phyloP scores from a whole-genome alignment of 164 flowering plant genomes.

The Platanus orientalis region DNA sequence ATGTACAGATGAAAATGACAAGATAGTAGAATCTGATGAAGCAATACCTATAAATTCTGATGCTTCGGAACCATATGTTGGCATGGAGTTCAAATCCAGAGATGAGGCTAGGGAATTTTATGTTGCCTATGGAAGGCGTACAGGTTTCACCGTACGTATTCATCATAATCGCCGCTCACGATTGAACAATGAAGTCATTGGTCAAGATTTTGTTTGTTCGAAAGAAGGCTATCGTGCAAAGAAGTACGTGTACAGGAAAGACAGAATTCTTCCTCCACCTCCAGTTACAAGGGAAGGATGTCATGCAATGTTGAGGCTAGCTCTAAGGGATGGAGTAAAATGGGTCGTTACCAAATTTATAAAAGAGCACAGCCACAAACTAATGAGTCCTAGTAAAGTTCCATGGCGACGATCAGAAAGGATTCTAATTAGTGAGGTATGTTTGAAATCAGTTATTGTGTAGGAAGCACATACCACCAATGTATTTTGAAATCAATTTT shows the following conservation, averaged over 20 bases:
- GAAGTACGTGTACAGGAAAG: constrained; percentile 36
- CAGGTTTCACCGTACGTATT: constrained; percentile 39
- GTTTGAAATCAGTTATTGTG: constrained; percentile 1
- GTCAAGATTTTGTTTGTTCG: constrained; percentile 54
- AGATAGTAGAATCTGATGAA: constrained; percentile 7
- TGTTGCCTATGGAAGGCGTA: constrained; percentile 38
- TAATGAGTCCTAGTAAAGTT: constrained; percentile 37
- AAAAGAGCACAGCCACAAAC: constrained; percentile 36
- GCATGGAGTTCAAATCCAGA: constrained; percentile 46
- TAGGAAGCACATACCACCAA: no score
- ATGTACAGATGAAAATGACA: constrained; percentile 17
- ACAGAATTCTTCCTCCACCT: constrained; percentile 50
- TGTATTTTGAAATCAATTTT: no score
- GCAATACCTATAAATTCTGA: constrained; percentile 7
- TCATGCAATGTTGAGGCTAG: constrained; percentile 40
- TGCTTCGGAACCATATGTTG: constrained; percentile 32
- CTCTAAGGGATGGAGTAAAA: constrained; percentile 33
- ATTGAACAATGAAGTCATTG: constrained; percentile 35
- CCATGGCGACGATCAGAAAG: constrained; percentile 41
- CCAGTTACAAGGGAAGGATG: constrained; percentile 48
- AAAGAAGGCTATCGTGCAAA: constrained; percentile 50
- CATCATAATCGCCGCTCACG: constrained; percentile 46
- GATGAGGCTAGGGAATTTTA: constrained; percentile 47
- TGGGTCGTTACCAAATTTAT: constrained; percentile 39
- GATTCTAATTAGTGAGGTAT: constrained; percentile 38